These are phyloP conservation scores for Pythium chondricola DNA, from an alignment of 352 stramenopile species.

Conservation along the genomic window DNA sequence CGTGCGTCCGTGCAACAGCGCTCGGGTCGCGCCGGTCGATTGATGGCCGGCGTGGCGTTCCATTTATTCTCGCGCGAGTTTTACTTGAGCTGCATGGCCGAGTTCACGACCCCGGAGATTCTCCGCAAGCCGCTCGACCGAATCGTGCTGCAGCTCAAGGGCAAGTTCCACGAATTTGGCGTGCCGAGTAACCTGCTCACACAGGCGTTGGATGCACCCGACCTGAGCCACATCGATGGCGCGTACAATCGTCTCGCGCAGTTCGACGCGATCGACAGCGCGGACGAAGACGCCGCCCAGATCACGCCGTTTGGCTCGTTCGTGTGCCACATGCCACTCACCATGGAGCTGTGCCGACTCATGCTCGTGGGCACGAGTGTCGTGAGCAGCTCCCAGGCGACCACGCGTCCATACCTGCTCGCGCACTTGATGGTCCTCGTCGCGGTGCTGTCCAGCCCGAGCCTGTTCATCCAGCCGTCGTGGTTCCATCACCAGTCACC, in stretches of 20 bases:
- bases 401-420: constrained; percentile 8
- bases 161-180: constrained; percentile 61
- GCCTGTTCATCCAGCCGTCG: constrained; percentile 73
- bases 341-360: constrained; percentile 64
- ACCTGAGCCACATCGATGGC: constrained; percentile 61
- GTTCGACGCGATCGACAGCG: constrained; percentile 62
- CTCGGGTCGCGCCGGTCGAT: constrained; percentile 87
- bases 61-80: constrained; percentile 85
- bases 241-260: constrained; percentile 71
- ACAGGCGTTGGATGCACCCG: constrained; percentile 60
- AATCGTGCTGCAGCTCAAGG: constrained; percentile 75
- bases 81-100: constrained; percentile 53
- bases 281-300: constrained; percentile 39
- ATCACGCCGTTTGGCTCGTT: constrained; percentile 78
- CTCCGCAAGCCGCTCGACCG: constrained; percentile 78
- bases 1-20: constrained; percentile 86
- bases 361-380: constrained; percentile 52
- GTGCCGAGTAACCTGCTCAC: constrained; percentile 58
- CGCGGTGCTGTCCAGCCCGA: constrained; percentile 53
- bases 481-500: constrained; percentile 72
- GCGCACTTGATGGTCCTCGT: constrained; percentile 64
- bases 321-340: constrained; percentile 73
- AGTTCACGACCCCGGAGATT: constrained; percentile 78
- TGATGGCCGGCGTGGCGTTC: constrained; percentile 89
- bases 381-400: background rate